A percentile compares a stretch with the other conserved stretches of the same genome.
Conservation (phyloP, 1,284 basidiomycete genomes). For the Irpex sp. region DNA sequence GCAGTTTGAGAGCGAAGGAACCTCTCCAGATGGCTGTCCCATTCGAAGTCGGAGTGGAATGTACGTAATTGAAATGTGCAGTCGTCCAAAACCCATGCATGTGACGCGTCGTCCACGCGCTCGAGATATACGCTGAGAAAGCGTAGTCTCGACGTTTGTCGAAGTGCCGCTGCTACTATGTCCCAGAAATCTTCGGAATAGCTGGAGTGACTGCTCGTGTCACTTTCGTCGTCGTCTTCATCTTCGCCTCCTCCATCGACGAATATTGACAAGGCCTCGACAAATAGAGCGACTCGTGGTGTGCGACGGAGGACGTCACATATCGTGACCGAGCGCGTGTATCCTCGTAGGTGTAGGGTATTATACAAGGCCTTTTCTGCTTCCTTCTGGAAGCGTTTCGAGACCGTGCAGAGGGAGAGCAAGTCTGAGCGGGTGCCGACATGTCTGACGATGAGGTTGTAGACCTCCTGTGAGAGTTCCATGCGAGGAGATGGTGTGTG, state of each 20-base stretch:
- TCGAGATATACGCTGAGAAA: constrained; percentile 51
- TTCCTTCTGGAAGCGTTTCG: constrained; percentile 45
- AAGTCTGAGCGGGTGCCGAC: constrained; percentile 50
- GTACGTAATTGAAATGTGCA: constrained; percentile 49
- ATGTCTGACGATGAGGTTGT: constrained; percentile 49
- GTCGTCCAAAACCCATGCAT: constrained; percentile 48
- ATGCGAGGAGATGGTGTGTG: constrained; percentile 27
- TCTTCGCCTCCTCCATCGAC: constrained; percentile 18
- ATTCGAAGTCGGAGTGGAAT: constrained; percentile 63
- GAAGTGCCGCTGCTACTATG: constrained; percentile 43
- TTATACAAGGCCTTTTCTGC: constrained; percentile 60
- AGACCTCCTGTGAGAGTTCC: constrained; percentile 56
- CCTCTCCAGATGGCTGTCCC: constrained; percentile 49
- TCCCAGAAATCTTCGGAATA: constrained; percentile 46
- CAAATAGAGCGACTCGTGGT: constrained; percentile 43
- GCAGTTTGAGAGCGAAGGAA: constrained; percentile 51
- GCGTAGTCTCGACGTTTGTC: constrained; percentile 39
- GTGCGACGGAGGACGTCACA: constrained; percentile 44
- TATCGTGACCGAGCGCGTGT: constrained; percentile 34
- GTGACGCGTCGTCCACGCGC: constrained; percentile 33
- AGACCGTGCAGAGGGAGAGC: constrained; percentile 51
- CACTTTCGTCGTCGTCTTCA: constrained; percentile 11
- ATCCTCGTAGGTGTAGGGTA: constrained; percentile 43
- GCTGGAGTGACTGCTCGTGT: not conserved
- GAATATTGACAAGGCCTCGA: constrained; percentile 50